Evolutionary conservation across 2,329 filamentous ascomycete species (phyloP).

Genomic region (Thielaviopsis euricoi): DNA sequence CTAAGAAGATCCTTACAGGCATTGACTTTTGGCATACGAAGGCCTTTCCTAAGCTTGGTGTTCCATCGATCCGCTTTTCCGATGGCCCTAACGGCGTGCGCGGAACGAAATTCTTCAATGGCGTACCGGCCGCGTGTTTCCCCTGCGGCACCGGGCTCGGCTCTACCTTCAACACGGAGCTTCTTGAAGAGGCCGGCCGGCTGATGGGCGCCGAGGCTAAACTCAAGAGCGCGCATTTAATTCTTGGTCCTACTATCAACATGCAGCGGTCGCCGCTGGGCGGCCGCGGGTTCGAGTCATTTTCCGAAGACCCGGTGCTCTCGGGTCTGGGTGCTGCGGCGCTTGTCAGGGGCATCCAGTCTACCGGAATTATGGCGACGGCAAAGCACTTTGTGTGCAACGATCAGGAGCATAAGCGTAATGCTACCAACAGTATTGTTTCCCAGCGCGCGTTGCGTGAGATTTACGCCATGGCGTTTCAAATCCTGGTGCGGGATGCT

Average conservation of each 20-base stretch:
- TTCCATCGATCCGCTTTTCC: constrained; percentile 61
- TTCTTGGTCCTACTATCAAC: constrained; percentile 51
- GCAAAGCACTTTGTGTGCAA: constrained; percentile 48
- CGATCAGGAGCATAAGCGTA: constrained; percentile 42
- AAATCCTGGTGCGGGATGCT: constrained; percentile 35
- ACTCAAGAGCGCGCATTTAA: constrained; percentile 53
- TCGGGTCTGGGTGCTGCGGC: constrained; percentile 37
- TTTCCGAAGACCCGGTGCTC: constrained; percentile 41
- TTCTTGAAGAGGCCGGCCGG: constrained; percentile 55
- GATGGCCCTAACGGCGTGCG: constrained; percentile 66
- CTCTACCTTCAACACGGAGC: constrained; percentile 60
- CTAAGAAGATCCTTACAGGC: constrained; percentile 34
- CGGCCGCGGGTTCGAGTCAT: constrained; percentile 42
- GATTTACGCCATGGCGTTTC: constrained; percentile 41
- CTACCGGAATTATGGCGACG: constrained; percentile 37
- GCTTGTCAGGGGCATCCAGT: constrained; percentile 38
- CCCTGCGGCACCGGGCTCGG: constrained; percentile 66
- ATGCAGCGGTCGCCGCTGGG: constrained; percentile 44
- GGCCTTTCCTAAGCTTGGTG: constrained; percentile 38
- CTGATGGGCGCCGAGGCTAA: constrained; percentile 55
- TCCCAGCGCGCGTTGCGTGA: constrained; percentile 40
- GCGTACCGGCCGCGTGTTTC: constrained; percentile 50
- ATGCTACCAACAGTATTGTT: constrained; percentile 36
- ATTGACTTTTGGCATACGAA: constrained; percentile 42
- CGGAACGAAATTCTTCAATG: constrained; percentile 44